phyloP scores from a whole-genome alignment of 495 filamentous ascomycete species.

The Aspergillus indologenus region DNA sequence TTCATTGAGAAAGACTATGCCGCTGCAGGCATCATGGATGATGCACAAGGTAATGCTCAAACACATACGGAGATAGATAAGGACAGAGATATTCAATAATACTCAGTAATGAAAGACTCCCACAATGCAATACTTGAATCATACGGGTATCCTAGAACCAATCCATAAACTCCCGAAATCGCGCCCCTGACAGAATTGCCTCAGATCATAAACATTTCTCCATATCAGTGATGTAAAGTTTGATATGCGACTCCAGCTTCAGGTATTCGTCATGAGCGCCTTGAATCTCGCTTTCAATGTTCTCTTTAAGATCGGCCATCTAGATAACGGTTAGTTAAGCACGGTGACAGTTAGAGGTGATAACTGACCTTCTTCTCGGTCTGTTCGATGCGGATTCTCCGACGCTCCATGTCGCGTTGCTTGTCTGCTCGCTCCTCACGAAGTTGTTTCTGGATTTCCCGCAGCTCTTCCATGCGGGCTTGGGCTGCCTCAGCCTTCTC shows the following conservation, averaged over 20 bases:
- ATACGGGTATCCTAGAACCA: slow-evolving; percentile 44
- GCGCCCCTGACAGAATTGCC: slow-evolving; percentile 23
- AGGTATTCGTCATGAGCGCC: slow-evolving; percentile 86
- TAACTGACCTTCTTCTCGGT: slow-evolving; percentile 89
- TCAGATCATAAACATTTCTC: slow-evolving; percentile 73
- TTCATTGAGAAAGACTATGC: slow-evolving; percentile 35
- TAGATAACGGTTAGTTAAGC: slow-evolving; percentile 34
- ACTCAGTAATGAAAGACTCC: slow-evolving; percentile 1
- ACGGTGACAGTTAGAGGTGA: not conserved
- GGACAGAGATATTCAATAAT: not conserved
- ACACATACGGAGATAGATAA: not conserved
- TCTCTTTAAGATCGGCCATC: slow-evolving; percentile 97
- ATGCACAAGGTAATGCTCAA: slow-evolving; percentile 7
- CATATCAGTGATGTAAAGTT: slow-evolving; percentile 97
- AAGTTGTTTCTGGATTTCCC: slow-evolving; percentile 72
- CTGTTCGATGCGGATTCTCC: slow-evolving; percentile 90
- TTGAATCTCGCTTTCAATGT: slow-evolving; percentile 90
- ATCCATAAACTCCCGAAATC: slow-evolving; percentile 39
- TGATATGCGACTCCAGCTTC: slow-evolving; percentile 95
- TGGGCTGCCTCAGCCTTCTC: slow-evolving; percentile 77
- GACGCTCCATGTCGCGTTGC: slow-evolving; percentile 83
- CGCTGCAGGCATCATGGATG: slow-evolving; percentile 4
- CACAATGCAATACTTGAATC: slow-evolving; percentile 12
- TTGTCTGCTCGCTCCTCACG: slow-evolving; percentile 82
- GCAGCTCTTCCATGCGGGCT: slow-evolving; percentile 84